Evolutionary conservation across 371 early-diverging fungal genomes (phyloP), one percentile per base, ranked within the genome.

Genomic region (Mortierella sp.): DNA sequence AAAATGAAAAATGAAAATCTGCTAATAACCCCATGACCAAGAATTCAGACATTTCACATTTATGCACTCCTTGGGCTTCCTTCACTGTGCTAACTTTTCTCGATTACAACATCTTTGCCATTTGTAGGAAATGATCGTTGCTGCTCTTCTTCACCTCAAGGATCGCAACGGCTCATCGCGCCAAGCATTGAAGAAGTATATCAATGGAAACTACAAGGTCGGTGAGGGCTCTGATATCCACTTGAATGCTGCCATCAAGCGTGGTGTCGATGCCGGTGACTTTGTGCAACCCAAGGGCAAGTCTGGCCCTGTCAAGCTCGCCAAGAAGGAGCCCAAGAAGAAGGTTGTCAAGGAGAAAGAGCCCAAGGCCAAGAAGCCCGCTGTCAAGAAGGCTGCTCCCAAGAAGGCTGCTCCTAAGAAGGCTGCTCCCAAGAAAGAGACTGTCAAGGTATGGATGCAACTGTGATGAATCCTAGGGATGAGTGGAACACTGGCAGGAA

Each of bases 101-200:
- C 40, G 4, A 60, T 60, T 3, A 11, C 5, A 38, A 7, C 4
- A 5, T 13, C 19, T 36, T 40, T 40, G 9, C 7, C 47, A 13
- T 41, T 6, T 45, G 47, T 71, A 80, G 78, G 89, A 90, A 64
- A 90, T 90, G 90, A 86, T 90, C 70, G 83, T 75, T 41, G 88
- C 84, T 70, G 92, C 92, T 50, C 89, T 93, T 63, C 83, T 88
- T 43, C 85, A 87, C 62, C 86, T 93, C 77, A 93, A 93, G 87
- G 94, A 94, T 78, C 92, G 94, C 81, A 91, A 88, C 82, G 95
- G 95, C 58, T 89, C 91, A 67, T 90, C 92, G 48, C 92, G 94
- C 76, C 92, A 89, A 72, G 93, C 93, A 58, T 90, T 95, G 87
- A 94, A 93, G 84, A 95, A 94, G 87, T 94, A 93, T 85, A 93